Evolutionary conservation across 495 filamentous ascomycete genomes (phyloP).

Genomic region (Halenospora varia): DNA sequence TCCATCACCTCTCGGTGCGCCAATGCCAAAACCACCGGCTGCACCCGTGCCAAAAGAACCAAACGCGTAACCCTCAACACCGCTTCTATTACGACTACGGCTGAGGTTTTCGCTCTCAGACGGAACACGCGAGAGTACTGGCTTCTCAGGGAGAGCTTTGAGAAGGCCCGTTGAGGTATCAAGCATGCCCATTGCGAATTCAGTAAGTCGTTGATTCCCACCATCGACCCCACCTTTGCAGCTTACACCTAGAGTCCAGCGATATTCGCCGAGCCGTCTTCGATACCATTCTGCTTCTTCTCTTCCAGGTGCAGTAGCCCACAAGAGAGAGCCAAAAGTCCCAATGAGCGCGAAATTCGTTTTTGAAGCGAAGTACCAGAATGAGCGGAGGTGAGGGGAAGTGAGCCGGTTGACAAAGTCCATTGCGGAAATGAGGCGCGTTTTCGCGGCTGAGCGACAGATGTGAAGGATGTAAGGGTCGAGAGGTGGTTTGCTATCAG

Average conservation of each 20-base stretch:
- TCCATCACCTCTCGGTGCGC: constrained; percentile 15
- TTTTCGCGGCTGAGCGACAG: constrained; percentile 86
- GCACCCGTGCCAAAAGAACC: constrained; percentile 14
- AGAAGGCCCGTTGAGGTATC: constrained; percentile 56
- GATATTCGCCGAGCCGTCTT: constrained; percentile 77
- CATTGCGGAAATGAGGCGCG: constrained; percentile 72
- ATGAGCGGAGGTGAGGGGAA: constrained; percentile 65
- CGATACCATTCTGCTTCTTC: constrained; percentile 98
- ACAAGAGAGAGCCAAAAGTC: constrained; percentile 73
- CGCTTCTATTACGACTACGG: constrained; percentile 14
- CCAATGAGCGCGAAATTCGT: constrained; percentile 77
- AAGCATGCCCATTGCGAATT: constrained; percentile 71
- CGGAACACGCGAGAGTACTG: constrained; percentile 26
- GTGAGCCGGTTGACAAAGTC: constrained; percentile 73
- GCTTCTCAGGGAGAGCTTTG: constrained; percentile 54
- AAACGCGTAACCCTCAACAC: constrained; percentile 18
- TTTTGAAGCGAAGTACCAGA: constrained; percentile 78
- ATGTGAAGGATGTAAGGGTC: constrained; percentile 85
- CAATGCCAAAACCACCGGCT: constrained; percentile 15
- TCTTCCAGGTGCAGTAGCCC: constrained; percentile 76
- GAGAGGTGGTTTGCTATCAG: constrained; percentile 23
- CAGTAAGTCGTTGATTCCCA: constrained; percentile 52
- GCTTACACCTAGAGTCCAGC: constrained; percentile 88
- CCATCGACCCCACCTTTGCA: constrained; percentile 54
- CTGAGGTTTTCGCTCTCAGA: constrained; percentile 21